Evolutionary conservation across 805 yeast genomes (phyloP), one percentile per base, ranked within the genome.

Genomic region (Kluyveromyces nonfermentans): DNA sequence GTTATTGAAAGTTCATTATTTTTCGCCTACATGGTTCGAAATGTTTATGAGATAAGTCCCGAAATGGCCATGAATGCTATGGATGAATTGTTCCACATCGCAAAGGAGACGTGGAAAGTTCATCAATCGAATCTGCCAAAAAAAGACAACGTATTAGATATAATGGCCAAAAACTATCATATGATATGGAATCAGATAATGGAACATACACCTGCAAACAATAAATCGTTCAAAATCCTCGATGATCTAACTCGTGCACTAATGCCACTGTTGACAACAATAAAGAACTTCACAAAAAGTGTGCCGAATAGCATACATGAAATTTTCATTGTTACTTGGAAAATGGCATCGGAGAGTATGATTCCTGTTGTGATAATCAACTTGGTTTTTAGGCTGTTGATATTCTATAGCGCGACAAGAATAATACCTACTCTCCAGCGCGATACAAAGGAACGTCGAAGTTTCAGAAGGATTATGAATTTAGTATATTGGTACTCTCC

Each of bases 11-110:
- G 88, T 28, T 83, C 95, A 10, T 66, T 90, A 46, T 72, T 93
- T 55, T 80, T 88, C 59, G 90, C 94, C 7, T 93, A 93, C 63
- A 81, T 90, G 48, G 96, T 93, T 22, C 84, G 94, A 59, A 87
- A 96, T 55, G 78, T 89, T 48, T 93, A 93, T 62, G 94, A 89
- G 59, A 79, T 95, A 3, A 87, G 90, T 55, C 96, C 97, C 1
- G 88, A 85, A 53, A 73, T 90, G 50, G 82, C 89, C 7, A 76
- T 78, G 43, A 68, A 67, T 25, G 73, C 75, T 0, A 68, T 71
- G 25, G 63, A 60, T 33, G 75, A 70, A 52, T 64, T 71, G 41
- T 55, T 67, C 22, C 59, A 61, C n/a, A 44, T 68, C 28, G 60
- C 70, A 17, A 62, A 69, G 35, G 63, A 62, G 21, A 61, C 64